Percentiles rank a stretch among this genome's conserved stretches.
Conservation (phyloP, 129 eudicot species). For the Gnaphalium uliginosum region DNA sequence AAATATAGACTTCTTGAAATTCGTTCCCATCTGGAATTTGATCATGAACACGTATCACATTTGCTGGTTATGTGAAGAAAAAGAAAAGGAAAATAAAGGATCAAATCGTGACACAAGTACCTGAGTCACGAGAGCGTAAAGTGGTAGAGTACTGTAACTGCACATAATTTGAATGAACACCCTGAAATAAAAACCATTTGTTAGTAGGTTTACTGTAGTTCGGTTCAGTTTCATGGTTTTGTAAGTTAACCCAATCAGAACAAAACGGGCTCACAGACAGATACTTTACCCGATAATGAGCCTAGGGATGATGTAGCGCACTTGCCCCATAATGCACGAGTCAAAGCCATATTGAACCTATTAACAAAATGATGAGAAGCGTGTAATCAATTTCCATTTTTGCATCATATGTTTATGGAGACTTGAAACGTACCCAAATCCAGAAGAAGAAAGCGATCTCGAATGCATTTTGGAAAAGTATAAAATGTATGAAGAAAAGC, state of each 20-base stretch:
- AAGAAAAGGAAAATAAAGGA: background rate
- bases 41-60: background rate
- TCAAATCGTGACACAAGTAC: conserved; percentile 35
- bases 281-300: conserved; percentile 64
- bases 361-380: background rate
- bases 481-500: conserved; percentile 58
- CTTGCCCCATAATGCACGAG: conserved; percentile 81
- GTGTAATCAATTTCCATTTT: background rate
- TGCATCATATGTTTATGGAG: background rate
- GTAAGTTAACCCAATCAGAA: background rate
- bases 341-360: conserved; percentile 65
- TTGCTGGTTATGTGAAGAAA: background rate
- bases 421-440: conserved; percentile 47
- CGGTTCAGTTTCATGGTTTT: background rate
- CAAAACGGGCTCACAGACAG: background rate
- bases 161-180: conserved; percentile 63
- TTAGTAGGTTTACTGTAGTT: background rate
- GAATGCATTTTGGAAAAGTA: conserved; percentile 73
- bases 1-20: conserved; percentile 54
- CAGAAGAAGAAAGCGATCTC: conserved; percentile 84
- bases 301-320: conserved; percentile 64
- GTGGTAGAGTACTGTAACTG: conserved; percentile 80
- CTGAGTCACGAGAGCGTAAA: conserved; percentile 79
- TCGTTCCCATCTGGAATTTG: conserved; percentile 60
- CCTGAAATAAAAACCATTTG: conserved; percentile 33